Base-by-base conservation (phyloP, 345 rosid genomes). In the Crucihimalaya himalaica region DNA sequence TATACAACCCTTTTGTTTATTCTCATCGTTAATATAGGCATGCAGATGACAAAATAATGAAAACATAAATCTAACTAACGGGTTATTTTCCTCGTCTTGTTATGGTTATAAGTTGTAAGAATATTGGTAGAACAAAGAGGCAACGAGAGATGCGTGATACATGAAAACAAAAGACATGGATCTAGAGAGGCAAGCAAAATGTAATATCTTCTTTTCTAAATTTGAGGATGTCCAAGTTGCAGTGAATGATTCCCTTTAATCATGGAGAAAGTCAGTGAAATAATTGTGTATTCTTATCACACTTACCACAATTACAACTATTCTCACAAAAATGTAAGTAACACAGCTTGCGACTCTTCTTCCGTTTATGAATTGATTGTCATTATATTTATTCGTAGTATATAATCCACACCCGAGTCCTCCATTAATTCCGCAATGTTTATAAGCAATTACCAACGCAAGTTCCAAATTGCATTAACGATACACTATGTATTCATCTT, bases 91-190 rank as follows among this genome's bases (percentile, higher is more conserved):
- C n/a, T n/a, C n/a, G n/a, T n/a, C n/a, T n/a, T n/a, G n/a, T n/a
- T n/a, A n/a, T n/a, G n/a, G n/a, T n/a, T n/a, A n/a, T n/a, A n/a
- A 70, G 58, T 25, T 23, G 39, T 60, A 50, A 34, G 66, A 59
- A 46, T 70, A 58, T 70, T 46, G 66, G 66, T 46, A 34, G 21
- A 47, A 37, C 43, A 25, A 56, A 47, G 11, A 66, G 52, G 66
- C 25, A 57, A 27, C 72, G 78, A 66, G 72, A 47, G 58, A 58
- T 47, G 66, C 72, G 78, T 66, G 78, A 74, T 56, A 53, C 23
- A 15, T 63, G 57, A 40, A 39, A 63, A 42, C 34, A 63, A 72
- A 63, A 57, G 72, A 21, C 37, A 72, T 42, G 55, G 25, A 57
- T 72, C 78, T 25, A 56, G 59, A 65, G 58, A 56, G 20, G 50